These are phyloP conservation scores for Scheffersomyces segobiensis DNA, from an alignment of 1,139 yeast genomes.

Conservation along the genomic window DNA sequence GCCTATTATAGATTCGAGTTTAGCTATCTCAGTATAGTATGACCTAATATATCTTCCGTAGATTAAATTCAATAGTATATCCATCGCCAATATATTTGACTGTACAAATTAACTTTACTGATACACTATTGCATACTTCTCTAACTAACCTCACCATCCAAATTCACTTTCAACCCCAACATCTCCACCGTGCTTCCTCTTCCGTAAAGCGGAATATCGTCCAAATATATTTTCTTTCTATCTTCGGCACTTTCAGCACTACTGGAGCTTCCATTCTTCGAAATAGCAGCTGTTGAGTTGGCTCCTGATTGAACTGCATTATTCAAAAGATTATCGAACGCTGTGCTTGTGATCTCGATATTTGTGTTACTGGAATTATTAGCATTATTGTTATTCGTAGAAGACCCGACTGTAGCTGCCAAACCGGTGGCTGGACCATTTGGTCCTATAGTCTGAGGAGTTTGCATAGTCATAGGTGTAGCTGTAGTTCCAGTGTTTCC, in stretches of 20 bases:
- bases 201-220: constrained; percentile 42
- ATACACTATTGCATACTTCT: not conserved
- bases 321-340: constrained; percentile 34
- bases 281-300: constrained; percentile 3
- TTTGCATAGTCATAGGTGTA: constrained; percentile 22
- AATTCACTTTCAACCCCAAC: constrained; percentile 31
- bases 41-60: too few relatives aligned
- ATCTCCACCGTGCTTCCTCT: constrained; percentile 42
- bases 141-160: constrained; percentile 9
- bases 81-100: too few relatives aligned
- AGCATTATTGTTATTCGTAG: constrained; percentile 11
- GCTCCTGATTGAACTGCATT: constrained; percentile 22
- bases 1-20: too few relatives aligned
- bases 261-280: constrained; percentile 11
- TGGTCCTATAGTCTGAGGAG: constrained; percentile 20
- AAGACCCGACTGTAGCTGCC: constrained; percentile 12
- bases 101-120: not conserved
- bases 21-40: too few relatives aligned
- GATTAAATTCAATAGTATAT: too few relatives aligned
- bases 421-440: constrained; percentile 13
- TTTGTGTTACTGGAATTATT: constrained; percentile 10
- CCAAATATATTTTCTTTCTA: constrained; percentile 28
- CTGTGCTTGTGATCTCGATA: constrained; percentile 27
- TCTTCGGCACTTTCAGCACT: constrained; percentile 5
- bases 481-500: constrained; percentile 7